Evolutionary conservation across 768 basidiomycete genomes (phyloP).

Genomic region (Collybia mongolica): DNA sequence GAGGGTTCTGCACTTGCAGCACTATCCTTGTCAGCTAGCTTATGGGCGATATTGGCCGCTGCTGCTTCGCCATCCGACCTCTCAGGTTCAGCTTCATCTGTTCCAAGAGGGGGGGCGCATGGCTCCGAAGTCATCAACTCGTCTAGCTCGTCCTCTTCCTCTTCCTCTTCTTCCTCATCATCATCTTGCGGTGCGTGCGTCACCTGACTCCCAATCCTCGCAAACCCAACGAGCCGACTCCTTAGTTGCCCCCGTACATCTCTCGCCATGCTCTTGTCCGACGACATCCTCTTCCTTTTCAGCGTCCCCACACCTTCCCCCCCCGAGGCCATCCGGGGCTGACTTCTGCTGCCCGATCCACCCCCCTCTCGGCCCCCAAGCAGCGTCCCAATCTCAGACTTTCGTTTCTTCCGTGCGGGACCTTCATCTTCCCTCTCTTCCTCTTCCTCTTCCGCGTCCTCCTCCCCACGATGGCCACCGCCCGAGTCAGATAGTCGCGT

Average conservation of each 20-base stretch:
- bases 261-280: slow-evolving; percentile 6
- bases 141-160: slow-evolving; percentile 9
- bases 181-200: slow-evolving; percentile 14
- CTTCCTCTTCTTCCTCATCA: slow-evolving; percentile 22
- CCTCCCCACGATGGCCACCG: neutral
- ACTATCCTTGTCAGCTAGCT: neutral
- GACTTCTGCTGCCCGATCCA: neutral
- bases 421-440: slow-evolving; percentile 8
- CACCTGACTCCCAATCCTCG: slow-evolving; percentile 44
- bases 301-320: neutral
- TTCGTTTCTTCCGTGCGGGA: slow-evolving; percentile 37
- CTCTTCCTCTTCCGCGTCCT: slow-evolving; percentile 1
- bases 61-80: neutral
- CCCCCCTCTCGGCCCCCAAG: neutral
- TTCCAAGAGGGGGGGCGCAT: neutral
- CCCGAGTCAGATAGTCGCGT: neutral
- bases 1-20: neutral
- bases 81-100: neutral
- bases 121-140: neutral
- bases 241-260: slow-evolving; percentile 34
- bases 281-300: slow-evolving; percentile 5
- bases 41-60: neutral
- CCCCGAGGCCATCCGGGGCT: neutral
- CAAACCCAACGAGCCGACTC: slow-evolving; percentile 50
- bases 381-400: neutral